phyloP scores from a whole-genome alignment of 2,329 filamentous ascomycete species.

The Zymoseptoria crescenta region DNA sequence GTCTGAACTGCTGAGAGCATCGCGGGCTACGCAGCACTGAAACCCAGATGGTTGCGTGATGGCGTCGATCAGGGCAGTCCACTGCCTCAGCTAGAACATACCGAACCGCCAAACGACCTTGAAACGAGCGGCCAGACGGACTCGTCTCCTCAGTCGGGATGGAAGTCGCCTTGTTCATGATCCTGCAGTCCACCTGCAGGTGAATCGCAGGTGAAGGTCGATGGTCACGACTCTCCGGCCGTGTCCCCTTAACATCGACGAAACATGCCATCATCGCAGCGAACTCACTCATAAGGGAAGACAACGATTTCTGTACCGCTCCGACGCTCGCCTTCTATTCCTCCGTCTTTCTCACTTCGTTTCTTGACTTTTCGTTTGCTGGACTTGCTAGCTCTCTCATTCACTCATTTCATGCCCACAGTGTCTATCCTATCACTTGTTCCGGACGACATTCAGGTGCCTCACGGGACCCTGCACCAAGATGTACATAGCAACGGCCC shows the following conservation, averaged over 20 bases:
- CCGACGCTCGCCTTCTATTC: neutral
- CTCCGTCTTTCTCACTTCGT: neutral
- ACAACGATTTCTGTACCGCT: neutral
- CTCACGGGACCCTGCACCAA: constrained; percentile 9
- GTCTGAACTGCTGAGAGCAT: too few relatives aligned
- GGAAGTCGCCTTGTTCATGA: neutral
- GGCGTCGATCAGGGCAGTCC: too few relatives aligned
- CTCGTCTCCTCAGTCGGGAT: neutral
- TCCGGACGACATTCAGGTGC: constrained; percentile 21
- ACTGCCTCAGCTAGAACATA: neutral
- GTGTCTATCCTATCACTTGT: constrained; percentile 16
- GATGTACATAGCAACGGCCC: constrained; percentile 32
- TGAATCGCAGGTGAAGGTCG: neutral
- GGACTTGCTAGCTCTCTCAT: neutral
- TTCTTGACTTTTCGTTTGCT: too few relatives aligned
- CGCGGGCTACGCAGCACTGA: too few relatives aligned
- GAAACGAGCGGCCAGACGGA: neutral
- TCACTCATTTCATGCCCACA: constrained; percentile 1
- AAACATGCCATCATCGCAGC: neutral
- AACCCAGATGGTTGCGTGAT: too few relatives aligned
- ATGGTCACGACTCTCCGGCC: neutral
- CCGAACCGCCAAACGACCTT: neutral
- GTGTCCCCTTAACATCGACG: neutral
- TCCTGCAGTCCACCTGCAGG: neutral
- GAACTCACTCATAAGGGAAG: too few relatives aligned